Evolutionary conservation across 306 rosid genomes (phyloP), one percentile per base, ranked within the genome.

Genomic region (Luffa acutangula): DNA sequence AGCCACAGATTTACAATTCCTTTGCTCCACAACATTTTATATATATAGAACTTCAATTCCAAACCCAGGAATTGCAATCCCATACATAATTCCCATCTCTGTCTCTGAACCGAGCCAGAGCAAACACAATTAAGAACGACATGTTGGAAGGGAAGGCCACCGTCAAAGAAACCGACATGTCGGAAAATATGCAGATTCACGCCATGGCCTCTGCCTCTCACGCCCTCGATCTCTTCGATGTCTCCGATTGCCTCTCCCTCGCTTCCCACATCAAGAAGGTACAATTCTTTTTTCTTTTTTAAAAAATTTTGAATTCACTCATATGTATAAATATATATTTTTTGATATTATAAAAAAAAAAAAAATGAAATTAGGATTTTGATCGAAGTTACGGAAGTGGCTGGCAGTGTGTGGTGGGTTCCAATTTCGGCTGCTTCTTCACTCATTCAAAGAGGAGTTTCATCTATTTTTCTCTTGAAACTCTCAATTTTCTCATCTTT

Each of bases 361-460:
- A 3, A n/a, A 54, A 54, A 8, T 20, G 64, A 31, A 7, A 79
- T 63, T 81, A 93, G 98, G 93, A 84, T 59, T 93, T 93, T 85
- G 97, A 92, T 78, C 81, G 81, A 77, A 81, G 45, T 81, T 84
- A 94, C 80, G 96, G 94, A 57, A 82, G 77, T 82, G 94, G 98
- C 20, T 93, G 98, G 97, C 97, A 90, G 80, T 93, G 94, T 79
- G 97, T 90, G 77, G 93, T 92, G 77, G 97, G 96, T 79, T 86
- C 93, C 51, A 90, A 85, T 78, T 92, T 94, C 65, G 96, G 98
- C 48, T 80, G 96, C 46, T 92, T 88, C 84, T 92, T 92, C 86
- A 89, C 90, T 15, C 96, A 90, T 83, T 45, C 91, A 8, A 86
- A 85, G 0, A 93, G 91, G 69, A 86, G 85, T 85, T 93, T 93